These are phyloP conservation scores for Aegilops speltoides DNA, from an alignment of 176 grass and related monocot species.

Conservation along the genomic window DNA sequence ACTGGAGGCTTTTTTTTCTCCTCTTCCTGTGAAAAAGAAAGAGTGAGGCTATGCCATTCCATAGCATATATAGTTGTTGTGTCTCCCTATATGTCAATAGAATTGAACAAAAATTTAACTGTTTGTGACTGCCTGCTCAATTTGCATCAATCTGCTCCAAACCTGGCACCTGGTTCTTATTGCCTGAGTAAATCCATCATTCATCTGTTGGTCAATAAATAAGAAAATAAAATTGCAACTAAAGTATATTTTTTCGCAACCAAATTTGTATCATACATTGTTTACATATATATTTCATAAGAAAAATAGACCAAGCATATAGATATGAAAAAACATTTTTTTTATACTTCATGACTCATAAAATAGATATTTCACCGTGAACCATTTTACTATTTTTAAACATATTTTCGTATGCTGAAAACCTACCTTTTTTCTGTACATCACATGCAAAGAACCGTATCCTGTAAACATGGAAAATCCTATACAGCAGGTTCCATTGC, in stretches of 20 bases:
- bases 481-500: not conserved
- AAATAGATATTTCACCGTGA: not conserved
- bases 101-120: constrained; percentile 9
- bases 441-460: constrained; percentile 11
- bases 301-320: not conserved
- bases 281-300: not conserved
- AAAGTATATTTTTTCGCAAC: not conserved
- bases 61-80: constrained; percentile 5
- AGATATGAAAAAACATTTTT: not conserved
- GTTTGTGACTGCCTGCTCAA: not conserved
- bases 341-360: not conserved
- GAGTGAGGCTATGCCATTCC: constrained; percentile 48
- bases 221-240: not conserved
- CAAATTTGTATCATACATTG: not conserved
- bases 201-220: not conserved
- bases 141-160: constrained; percentile 1
- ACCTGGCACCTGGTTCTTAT: not conserved
- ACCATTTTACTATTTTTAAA: not conserved
- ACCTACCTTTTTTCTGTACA: not conserved
- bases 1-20: not conserved
- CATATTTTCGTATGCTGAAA: not conserved
- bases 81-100: constrained; percentile 24
- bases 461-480: not conserved
- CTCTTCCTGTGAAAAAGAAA: constrained; percentile 6
- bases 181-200: not conserved